Percentiles rank a stretch among this genome's conserved stretches.
These are phyloP conservation scores for Lichtheimia hyalospora DNA, from an alignment of 371 early-diverging fungal species.

Conservation along the genomic window DNA sequence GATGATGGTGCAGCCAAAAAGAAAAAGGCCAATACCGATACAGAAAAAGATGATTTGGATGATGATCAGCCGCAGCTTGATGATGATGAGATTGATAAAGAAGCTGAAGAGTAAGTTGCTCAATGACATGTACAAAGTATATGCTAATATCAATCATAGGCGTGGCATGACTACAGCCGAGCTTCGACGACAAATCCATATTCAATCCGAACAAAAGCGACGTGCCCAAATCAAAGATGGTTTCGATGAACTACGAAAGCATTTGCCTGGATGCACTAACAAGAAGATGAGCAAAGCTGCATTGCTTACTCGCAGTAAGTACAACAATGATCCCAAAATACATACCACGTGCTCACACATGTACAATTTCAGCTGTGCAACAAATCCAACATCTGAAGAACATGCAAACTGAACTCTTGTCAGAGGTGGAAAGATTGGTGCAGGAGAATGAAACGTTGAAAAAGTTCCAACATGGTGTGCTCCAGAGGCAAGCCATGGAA, in stretches of 20 bases:
- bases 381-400: slow-evolving; percentile 48
- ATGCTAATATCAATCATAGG: neutral
- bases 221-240: slow-evolving; percentile 53
- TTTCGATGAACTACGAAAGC: slow-evolving; percentile 50
- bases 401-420: slow-evolving; percentile 39
- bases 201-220: slow-evolving; percentile 52
- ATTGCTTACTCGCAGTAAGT: slow-evolving; percentile 49
- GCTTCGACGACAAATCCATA: slow-evolving; percentile 50
- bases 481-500: slow-evolving; percentile 51
- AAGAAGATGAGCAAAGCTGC: slow-evolving; percentile 60
- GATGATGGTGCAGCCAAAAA: neutral
- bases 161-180: slow-evolving; percentile 28
- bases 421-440: slow-evolving; percentile 44
- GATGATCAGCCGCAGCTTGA: slow-evolving; percentile 3
- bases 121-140: neutral
- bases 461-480: slow-evolving; percentile 48
- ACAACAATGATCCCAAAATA: neutral
- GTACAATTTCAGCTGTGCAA: slow-evolving; percentile 34
- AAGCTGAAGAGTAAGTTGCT: slow-evolving; percentile 25
- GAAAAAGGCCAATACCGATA: neutral
- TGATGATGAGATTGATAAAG: slow-evolving; percentile 27
- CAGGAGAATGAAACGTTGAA: slow-evolving; percentile 49
- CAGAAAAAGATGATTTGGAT: neutral
- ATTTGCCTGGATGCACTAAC: slow-evolving; percentile 47
- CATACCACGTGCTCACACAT: neutral